A percentile compares a stretch with the other conserved stretches of the same genome.
phyloP scores from a whole-genome alignment of 75 land plant genomes.

The Pseudotsuga menziesii region DNA sequence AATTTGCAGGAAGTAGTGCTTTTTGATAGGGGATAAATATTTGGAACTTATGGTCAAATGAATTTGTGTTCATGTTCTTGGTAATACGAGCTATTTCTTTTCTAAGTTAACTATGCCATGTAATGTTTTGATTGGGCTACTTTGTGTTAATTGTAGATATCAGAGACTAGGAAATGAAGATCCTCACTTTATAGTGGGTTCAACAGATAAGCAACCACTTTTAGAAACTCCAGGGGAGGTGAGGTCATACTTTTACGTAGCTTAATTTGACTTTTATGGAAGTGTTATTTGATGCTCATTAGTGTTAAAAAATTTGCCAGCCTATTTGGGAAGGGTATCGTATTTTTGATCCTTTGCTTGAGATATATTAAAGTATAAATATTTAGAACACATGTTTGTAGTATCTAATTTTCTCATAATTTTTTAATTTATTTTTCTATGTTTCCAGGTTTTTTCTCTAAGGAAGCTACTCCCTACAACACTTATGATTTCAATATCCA shows the following conservation, averaged over 20 bases:
- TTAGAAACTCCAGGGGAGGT: constrained; percentile 97
- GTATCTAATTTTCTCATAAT: background rate
- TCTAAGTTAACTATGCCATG: background rate
- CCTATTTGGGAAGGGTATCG: background rate
- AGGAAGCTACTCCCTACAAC: constrained; percentile 87
- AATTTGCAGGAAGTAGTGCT: no score
- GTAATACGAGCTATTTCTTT: no score
- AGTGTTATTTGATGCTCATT: background rate
- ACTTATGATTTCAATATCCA: constrained; percentile 94
- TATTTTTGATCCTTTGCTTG: background rate
- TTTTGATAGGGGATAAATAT: no score
- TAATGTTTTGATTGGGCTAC: background rate
- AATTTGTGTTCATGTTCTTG: no score
- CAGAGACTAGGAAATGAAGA: constrained; percentile 27
- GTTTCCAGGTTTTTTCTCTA: constrained; percentile 70
- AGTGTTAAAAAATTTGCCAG: background rate
- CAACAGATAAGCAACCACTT: constrained; percentile 61
- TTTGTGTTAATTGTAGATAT: constrained; percentile 33
- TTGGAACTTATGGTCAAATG: no score
- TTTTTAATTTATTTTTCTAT: background rate
- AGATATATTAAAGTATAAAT: background rate
- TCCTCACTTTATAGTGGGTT: constrained; percentile 57
- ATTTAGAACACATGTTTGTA: background rate
- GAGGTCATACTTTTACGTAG: background rate
- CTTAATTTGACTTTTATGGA: background rate